Percentiles rank a stretch among this genome's conserved stretches.
Conservation (phyloP, 352 stramenopile genomes). For the Phytopythium boreale region DNA sequence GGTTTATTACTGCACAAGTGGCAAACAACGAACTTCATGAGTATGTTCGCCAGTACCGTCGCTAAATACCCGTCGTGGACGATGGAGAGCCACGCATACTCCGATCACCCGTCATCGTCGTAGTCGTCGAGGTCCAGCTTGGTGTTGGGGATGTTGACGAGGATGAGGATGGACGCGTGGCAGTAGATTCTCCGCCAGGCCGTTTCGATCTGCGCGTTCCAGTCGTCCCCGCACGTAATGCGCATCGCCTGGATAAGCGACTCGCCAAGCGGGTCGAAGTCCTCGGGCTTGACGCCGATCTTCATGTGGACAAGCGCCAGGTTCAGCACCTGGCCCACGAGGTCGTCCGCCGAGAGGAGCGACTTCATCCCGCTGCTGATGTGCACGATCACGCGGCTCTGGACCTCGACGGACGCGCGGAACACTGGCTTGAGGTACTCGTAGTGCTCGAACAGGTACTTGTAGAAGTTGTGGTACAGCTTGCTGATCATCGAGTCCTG, state of each 20-base stretch:
- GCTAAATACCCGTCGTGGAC: background rate
- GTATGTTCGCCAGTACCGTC: background rate
- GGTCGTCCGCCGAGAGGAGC: slow-evolving; percentile 46
- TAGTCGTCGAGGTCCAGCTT: slow-evolving; percentile 42
- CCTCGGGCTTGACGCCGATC: slow-evolving; percentile 59
- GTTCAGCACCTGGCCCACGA: slow-evolving; percentile 58
- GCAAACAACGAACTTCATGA: background rate
- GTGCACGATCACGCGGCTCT: slow-evolving; percentile 58
- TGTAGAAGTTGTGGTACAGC: slow-evolving; percentile 67
- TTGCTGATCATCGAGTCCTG: slow-evolving; percentile 39
- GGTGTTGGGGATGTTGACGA: slow-evolving; percentile 60
- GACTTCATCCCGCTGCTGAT: slow-evolving; percentile 66
- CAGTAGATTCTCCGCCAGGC: slow-evolving; percentile 62
- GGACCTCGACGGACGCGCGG: slow-evolving; percentile 51
- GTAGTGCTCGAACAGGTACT: slow-evolving; percentile 58
- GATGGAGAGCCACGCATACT: background rate
- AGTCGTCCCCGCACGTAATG: slow-evolving; percentile 40
- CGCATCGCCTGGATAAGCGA: slow-evolving; percentile 62
- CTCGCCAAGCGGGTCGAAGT: slow-evolving; percentile 60
- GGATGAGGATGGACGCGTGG: slow-evolving; percentile 54
- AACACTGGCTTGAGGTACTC: slow-evolving; percentile 64
- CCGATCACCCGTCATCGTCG: slow-evolving; percentile 18
- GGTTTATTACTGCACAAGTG: background rate
- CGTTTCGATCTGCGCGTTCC: slow-evolving; percentile 41
- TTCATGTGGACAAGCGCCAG: slow-evolving; percentile 60